phyloP scores from a whole-genome alignment of 2,329 filamentous ascomycete species.

The Microdochium nivale region DNA sequence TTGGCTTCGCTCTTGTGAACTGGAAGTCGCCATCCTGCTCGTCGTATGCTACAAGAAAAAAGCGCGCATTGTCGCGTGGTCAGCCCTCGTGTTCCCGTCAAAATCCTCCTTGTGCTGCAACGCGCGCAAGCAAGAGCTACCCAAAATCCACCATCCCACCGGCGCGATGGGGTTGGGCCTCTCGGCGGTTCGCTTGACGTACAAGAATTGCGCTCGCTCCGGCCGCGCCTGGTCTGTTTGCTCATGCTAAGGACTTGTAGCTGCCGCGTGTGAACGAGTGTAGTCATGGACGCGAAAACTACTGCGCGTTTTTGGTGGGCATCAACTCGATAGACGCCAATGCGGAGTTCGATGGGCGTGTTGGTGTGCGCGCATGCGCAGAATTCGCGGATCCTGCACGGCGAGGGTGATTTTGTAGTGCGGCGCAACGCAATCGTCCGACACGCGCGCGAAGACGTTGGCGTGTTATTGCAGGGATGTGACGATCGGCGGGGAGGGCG shows the following conservation, averaged over 20 bases:
- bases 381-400: too few species aligned
- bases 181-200: too few species aligned
- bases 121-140: neutral
- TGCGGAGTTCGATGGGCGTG: neutral
- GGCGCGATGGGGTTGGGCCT: neutral
- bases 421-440: too few species aligned
- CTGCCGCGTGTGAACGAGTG: slow-evolving; percentile 54
- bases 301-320: slow-evolving; percentile 22
- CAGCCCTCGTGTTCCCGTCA: slow-evolving; percentile 4
- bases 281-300: slow-evolving; percentile 54
- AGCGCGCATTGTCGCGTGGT: neutral
- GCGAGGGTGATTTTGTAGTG: too few species aligned
- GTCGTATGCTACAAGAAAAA: slow-evolving; percentile 40
- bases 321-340: slow-evolving; percentile 10
- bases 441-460: too few species aligned
- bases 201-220: slow-evolving; percentile 59
- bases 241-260: slow-evolving; percentile 62
- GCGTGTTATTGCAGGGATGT: too few species aligned
- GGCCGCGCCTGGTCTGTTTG: slow-evolving; percentile 51
- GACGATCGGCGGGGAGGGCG: too few species aligned
- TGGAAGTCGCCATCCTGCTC: slow-evolving; percentile 72
- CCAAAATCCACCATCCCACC: too few species aligned
- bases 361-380: neutral
- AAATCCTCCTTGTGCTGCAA: slow-evolving; percentile 1
- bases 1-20: slow-evolving; percentile 57